Base-by-base conservation (phyloP, 768 basidiomycete species). In the Termitomyces sp. region DNA sequence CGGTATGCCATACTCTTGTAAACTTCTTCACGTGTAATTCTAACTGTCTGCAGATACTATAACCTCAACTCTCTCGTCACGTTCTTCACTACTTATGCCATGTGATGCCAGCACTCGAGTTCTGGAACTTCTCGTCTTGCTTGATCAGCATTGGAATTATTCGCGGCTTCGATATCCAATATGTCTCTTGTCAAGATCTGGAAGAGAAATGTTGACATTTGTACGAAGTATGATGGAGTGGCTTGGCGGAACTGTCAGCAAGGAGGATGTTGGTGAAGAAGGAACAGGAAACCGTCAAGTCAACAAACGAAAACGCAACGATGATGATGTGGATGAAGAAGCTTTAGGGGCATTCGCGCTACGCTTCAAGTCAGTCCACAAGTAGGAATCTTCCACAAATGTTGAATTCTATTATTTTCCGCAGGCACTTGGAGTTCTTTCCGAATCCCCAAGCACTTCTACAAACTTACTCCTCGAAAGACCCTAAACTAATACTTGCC, bases 201-300 rank as follows among this genome's bases (percentile, higher is more conserved):
- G 89, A 2, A 83, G 87, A 60, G 96, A 99, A 72, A 96, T 97
- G 88, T 72, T 97, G 36, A 88, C 90, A 1, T 93, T 94, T 66
- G 92, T 97, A 28, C 77, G 94, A 58, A 95, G 92, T 77, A 89
- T 98, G 90, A 96, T 97, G 84, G 97, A 98, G 69, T 98, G 95
- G 94, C 84, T 99, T 61, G 97, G 97, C 10, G 96, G 97, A 1
- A 94, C 92, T 15, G 86, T 97, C 54, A 92, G 87, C 64, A 93
- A 93, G 66, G 92, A 94, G 65, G 94, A 96, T 60, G 89, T 92
- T 1, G 88, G 92, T 2, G 92, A 90, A 68, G 88, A 90, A 31
- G 84, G 81, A 7, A 78, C 77, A 28, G 77, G 81, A 33, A 78
- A 79, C 47, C 78, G 78, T 20, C 77, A 81, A 39, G 78, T 81